A percentile compares a stretch with the other conserved stretches of the same genome.
Conservation (phyloP, 2,329 filamentous ascomycete genomes). For the Talaromyces albobiverticillius region DNA sequence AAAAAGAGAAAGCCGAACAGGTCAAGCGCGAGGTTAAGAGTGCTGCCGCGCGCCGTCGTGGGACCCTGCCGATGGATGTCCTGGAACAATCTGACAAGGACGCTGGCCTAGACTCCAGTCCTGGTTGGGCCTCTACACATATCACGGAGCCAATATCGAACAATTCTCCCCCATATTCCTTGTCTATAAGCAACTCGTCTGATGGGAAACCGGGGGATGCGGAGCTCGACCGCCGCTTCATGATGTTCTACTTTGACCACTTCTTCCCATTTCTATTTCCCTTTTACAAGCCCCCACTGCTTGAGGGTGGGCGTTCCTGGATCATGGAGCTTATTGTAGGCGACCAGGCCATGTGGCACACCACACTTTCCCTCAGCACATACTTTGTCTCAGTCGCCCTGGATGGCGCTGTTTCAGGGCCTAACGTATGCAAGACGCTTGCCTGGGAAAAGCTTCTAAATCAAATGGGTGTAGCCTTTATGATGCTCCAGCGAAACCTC, state of each 20-base stretch:
- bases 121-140: not conserved
- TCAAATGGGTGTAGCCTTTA: not conserved
- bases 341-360: slow-evolving; percentile 3
- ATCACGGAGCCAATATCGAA: not conserved
- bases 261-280: slow-evolving; percentile 63
- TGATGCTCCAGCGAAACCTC: not conserved
- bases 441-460: slow-evolving; percentile 2
- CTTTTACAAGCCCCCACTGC: slow-evolving; percentile 57
- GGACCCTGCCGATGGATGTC: slow-evolving; percentile 10
- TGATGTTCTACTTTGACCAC: slow-evolving; percentile 62
- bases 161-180: not conserved
- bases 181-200: not conserved
- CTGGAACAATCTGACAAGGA: not conserved
- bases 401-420: slow-evolving; percentile 1
- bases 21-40: slow-evolving; percentile 59
- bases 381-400: slow-evolving; percentile 53
- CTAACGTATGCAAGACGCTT: not conserved
- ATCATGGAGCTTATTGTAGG: slow-evolving; percentile 52
- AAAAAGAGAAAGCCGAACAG: slow-evolving; percentile 51
- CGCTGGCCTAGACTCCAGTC: not conserved
- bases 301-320: slow-evolving; percentile 59
- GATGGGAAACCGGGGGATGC: not conserved
- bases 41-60: slow-evolving; percentile 46
- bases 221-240: slow-evolving; percentile 25
- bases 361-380: slow-evolving; percentile 54